These are phyloP conservation scores for Saturnispora diversa DNA, from an alignment of 805 yeast genomes.

Conservation along the genomic window DNA sequence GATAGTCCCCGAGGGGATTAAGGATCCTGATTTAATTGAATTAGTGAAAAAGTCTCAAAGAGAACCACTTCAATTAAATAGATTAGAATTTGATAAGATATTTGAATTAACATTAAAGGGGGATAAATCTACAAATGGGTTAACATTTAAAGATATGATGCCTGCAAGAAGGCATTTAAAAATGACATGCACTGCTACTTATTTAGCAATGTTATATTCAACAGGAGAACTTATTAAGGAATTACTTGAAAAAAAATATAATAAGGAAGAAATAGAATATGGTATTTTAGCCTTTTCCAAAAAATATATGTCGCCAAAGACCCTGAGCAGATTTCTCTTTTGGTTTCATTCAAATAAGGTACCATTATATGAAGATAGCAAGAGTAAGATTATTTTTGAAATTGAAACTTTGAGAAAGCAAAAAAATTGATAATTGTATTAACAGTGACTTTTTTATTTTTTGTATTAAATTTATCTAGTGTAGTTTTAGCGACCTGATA, in stretches of 20 bases:
- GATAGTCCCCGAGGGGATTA: conserved; percentile 6
- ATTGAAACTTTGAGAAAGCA: background rate
- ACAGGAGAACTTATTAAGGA: conserved; percentile 10
- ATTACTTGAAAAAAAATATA: conserved; percentile 4
- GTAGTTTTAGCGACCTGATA: conserved; percentile 1
- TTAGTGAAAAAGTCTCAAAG: conserved; percentile 7
- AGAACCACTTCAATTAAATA: conserved; percentile 4
- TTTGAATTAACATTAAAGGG: conserved; percentile 9
- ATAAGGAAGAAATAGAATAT: conserved; percentile 6
- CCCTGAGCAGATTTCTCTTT: conserved; percentile 8
- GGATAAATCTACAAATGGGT: conserved; percentile 5
- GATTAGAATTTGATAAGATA: conserved; percentile 8
- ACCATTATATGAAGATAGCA: conserved; percentile 3
- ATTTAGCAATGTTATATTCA: conserved; percentile 10
- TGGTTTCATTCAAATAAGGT: conserved; percentile 10
- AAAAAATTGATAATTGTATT: background rate
- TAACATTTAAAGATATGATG: conserved; percentile 12
- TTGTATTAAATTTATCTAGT: background rate
- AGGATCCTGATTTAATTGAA: conserved; percentile 5
- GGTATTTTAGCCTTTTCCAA: conserved; percentile 6
- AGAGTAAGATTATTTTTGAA: conserved; percentile 4
- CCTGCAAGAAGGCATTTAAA: conserved; percentile 9
- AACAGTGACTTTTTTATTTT: background rate
- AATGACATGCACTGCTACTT: conserved; percentile 10
- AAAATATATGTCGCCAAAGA: conserved; percentile 10